phyloP scores from a whole-genome alignment of 2,329 filamentous ascomycete species.

The Colletotrichum sp. region DNA sequence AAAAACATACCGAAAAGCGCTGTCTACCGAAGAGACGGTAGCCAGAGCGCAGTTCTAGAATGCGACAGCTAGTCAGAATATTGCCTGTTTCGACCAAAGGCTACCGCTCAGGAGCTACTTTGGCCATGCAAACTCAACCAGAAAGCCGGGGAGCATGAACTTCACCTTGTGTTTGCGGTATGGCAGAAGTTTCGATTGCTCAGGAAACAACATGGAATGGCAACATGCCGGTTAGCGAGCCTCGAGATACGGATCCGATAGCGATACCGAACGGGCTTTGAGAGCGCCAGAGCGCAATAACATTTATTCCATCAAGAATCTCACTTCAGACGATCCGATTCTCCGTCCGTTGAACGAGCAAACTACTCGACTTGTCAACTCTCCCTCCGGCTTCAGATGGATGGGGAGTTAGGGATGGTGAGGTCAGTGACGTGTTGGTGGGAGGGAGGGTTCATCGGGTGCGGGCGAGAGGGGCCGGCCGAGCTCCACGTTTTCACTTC shows the following conservation, averaged over 20 bases:
- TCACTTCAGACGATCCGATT: neutral
- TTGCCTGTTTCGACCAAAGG: neutral
- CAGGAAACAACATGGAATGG: neutral
- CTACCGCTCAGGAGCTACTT: neutral
- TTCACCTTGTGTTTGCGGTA: neutral
- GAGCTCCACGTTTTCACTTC: neutral
- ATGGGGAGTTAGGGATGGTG: neutral
- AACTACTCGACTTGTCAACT: neutral
- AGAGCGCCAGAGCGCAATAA: neutral
- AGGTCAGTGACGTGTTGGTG: neutral
- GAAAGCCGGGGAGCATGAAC: neutral
- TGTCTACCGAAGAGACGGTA: neutral
- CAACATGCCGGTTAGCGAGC: neutral
- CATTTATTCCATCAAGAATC: neutral
- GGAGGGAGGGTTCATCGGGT: neutral
- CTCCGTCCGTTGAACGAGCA: neutral
- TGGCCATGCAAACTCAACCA: neutral
- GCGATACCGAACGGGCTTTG: neutral
- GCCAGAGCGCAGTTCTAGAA: neutral
- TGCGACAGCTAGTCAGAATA: neutral
- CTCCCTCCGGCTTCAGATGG: neutral
- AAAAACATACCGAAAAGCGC: neutral
- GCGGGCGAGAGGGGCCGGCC: neutral
- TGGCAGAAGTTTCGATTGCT: neutral
- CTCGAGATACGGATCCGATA: neutral